Percentiles rank a stretch among this genome's conserved stretches.
Conservation (phyloP, 805 yeast species). For the Starmera quercuum region DNA sequence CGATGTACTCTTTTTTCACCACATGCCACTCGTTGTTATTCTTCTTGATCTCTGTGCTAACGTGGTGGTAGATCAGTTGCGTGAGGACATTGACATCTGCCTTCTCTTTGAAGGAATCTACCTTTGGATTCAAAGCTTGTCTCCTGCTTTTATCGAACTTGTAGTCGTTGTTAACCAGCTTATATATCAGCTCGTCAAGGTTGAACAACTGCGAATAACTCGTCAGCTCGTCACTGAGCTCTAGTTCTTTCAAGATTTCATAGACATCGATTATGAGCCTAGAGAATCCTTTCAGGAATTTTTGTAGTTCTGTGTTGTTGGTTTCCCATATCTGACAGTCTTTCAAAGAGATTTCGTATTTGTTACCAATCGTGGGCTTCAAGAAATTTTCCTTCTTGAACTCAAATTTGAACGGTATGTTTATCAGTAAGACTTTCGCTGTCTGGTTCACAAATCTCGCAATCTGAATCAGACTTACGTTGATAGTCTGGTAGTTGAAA, state of each 20-base stretch:
- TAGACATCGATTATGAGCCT: slow-evolving; percentile 10
- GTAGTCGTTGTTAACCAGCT: slow-evolving; percentile 14
- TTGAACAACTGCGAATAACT: slow-evolving; percentile 8
- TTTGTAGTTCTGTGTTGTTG: slow-evolving; percentile 7
- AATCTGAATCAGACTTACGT: slow-evolving; percentile 10
- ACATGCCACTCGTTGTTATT: slow-evolving; percentile 20
- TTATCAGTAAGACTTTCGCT: slow-evolving; percentile 9
- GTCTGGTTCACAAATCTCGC: slow-evolving; percentile 12
- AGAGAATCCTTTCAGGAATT: slow-evolving; percentile 7
- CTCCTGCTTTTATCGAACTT: not conserved
- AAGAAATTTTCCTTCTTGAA: slow-evolving; percentile 1
- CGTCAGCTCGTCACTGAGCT: slow-evolving; percentile 6
- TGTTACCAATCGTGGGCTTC: slow-evolving; percentile 1
- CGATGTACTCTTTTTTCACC: slow-evolving; percentile 8
- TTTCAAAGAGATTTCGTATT: slow-evolving; percentile 3
- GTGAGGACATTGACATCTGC: slow-evolving; percentile 6
- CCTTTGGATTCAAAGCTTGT: not conserved
- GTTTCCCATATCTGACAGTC: slow-evolving; percentile 9
- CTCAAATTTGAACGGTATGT: slow-evolving; percentile 9
- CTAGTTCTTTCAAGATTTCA: slow-evolving; percentile 6
- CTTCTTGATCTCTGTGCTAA: slow-evolving; percentile 5
- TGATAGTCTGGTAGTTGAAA: slow-evolving; percentile 11
- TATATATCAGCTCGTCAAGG: slow-evolving; percentile 16
- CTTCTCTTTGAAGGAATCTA: not conserved
- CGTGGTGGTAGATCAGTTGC: not conserved